A percentile compares a stretch with the other conserved stretches of the same genome.
Evolutionary conservation across 352 stramenopile species (phyloP).

Genomic region (Phytophthora cactorum): DNA sequence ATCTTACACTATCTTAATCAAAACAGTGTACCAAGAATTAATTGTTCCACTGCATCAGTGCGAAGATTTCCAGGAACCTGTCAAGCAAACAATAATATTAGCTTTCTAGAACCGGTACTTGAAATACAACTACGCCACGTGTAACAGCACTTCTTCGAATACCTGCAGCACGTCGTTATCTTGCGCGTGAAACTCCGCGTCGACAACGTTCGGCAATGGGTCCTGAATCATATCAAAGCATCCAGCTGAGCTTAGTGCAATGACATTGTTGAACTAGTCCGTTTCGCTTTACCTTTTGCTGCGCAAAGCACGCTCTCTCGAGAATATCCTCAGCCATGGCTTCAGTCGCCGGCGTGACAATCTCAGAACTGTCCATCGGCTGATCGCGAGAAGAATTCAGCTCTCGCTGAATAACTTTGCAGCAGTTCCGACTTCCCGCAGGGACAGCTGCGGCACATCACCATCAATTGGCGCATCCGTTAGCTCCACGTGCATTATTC

Average conservation of each 20-base stretch:
- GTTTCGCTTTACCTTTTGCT: conserved; percentile 43
- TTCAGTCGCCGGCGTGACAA: conserved; percentile 19
- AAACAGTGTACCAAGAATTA: conserved; percentile 48
- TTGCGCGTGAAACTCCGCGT: conserved; percentile 54
- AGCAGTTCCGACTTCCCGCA: conserved; percentile 53
- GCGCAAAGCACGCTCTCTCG: conserved; percentile 78
- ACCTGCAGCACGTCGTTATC: conserved; percentile 50
- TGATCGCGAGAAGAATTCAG: conserved; percentile 31
- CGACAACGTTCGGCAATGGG: conserved; percentile 41
- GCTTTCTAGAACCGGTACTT: neutral
- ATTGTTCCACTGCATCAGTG: conserved; percentile 49
- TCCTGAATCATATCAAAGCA: conserved; percentile 26
- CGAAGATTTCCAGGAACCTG: conserved; percentile 53
- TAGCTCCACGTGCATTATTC: neutral
- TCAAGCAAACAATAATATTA: conserved; percentile 3
- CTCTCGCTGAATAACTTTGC: conserved; percentile 42
- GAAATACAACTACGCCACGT: no score
- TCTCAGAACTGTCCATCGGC: conserved; percentile 27
- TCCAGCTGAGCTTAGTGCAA: neutral
- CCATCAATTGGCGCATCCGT: neutral
- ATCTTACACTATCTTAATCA: neutral
- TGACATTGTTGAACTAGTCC: neutral
- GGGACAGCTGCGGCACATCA: conserved; percentile 43
- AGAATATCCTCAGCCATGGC: conserved; percentile 64
- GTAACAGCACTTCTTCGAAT: neutral